phyloP scores from a whole-genome alignment of 805 yeast species.

The Nakazawaea holstii region DNA sequence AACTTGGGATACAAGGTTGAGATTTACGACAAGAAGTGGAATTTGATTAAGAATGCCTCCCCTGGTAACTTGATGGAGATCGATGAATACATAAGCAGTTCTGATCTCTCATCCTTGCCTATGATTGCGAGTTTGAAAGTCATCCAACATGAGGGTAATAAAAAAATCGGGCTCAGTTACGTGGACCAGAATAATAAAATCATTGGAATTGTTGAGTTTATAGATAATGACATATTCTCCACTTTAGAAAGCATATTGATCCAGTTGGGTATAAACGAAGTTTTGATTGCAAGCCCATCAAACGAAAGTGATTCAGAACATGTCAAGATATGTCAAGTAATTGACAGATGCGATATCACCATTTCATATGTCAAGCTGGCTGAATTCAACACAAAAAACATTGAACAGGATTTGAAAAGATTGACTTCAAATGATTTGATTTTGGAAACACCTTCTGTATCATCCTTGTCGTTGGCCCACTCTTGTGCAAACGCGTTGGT shows the following conservation, averaged over 20 bases:
- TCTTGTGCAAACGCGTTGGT: slow-evolving; percentile 65
- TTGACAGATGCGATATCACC: slow-evolving; percentile 76
- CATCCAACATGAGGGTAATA: slow-evolving; percentile 37
- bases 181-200: slow-evolving; percentile 64
- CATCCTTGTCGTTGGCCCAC: slow-evolving; percentile 46
- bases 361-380: slow-evolving; percentile 53
- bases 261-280: slow-evolving; percentile 87
- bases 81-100: slow-evolving; percentile 58
- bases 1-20: slow-evolving; percentile 75
- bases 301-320: slow-evolving; percentile 43
- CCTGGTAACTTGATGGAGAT: slow-evolving; percentile 85
- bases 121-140: slow-evolving; percentile 50
- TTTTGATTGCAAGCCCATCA: slow-evolving; percentile 46
- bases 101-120: slow-evolving; percentile 37
- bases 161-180: slow-evolving; percentile 71
- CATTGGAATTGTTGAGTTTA: slow-evolving; percentile 72
- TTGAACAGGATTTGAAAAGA: slow-evolving; percentile 74
- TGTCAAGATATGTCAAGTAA: slow-evolving; percentile 60
- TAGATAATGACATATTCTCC: slow-evolving; percentile 82
- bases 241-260: slow-evolving; percentile 82
- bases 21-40: slow-evolving; percentile 68
- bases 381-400: slow-evolving; percentile 58
- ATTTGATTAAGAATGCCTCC: slow-evolving; percentile 55
- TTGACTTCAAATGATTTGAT: slow-evolving; percentile 54
- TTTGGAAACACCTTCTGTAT: slow-evolving; percentile 50